Percentiles rank a stretch among this genome's conserved stretches.
These are phyloP conservation scores for Xylariomycetidae sp. DNA, from an alignment of 2,329 filamentous ascomycete species.

Conservation along the genomic window DNA sequence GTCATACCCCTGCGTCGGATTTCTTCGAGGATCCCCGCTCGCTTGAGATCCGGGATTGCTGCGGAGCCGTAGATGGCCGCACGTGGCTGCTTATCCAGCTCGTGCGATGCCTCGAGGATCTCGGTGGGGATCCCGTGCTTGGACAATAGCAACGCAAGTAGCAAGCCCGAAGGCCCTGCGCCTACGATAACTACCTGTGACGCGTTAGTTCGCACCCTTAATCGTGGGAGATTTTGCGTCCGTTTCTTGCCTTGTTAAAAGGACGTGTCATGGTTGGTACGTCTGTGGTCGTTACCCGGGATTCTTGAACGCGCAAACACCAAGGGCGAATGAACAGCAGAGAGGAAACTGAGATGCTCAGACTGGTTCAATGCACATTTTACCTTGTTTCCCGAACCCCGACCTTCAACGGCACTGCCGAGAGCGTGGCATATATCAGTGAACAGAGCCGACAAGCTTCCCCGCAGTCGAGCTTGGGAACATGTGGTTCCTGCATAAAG, in stretches of 20 bases:
- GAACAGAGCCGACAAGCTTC: constrained; percentile 11
- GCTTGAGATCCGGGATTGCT: constrained; percentile 51
- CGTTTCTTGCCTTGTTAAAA: constrained; percentile 22
- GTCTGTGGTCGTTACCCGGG: background rate
- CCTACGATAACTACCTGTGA: constrained; percentile 41
- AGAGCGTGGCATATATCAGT: constrained; percentile 2
- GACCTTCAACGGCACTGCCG: constrained; percentile 7
- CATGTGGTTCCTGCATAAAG: no score
- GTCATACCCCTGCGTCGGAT: constrained; percentile 34
- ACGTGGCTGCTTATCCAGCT: constrained; percentile 55
- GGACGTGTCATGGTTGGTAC: constrained; percentile 19
- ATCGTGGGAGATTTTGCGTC: background rate
- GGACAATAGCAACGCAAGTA: constrained; percentile 48
- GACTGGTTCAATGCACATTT: constrained; percentile 6
- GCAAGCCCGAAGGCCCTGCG: constrained; percentile 45
- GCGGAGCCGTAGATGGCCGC: constrained; percentile 58
- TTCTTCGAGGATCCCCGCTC: constrained; percentile 51
- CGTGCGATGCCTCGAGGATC: constrained; percentile 49
- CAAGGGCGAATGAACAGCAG: background rate
- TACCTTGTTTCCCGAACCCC: background rate
- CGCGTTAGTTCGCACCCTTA: background rate
- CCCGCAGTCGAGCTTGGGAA: constrained; percentile 8
- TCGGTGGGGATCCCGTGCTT: constrained; percentile 47
- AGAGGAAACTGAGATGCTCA: background rate
- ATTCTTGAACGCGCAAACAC: background rate